Percentiles rank a stretch among this genome's conserved stretches.
Evolutionary conservation across 345 rosid genomes (phyloP).

Genomic region (Orychophragmus violaceus): DNA sequence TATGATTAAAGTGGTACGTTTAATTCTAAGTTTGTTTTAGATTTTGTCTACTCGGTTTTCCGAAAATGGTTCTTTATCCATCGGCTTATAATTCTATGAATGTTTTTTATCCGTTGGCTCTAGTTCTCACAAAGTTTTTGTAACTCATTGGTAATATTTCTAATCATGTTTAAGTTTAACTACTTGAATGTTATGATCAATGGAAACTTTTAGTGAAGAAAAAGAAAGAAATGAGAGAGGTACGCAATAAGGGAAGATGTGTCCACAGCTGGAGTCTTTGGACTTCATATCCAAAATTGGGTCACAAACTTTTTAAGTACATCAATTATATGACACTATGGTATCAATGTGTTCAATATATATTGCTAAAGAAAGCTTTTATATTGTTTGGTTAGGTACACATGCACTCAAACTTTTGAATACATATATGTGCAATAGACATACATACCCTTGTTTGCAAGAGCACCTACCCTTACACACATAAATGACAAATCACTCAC

Average conservation of each 20-base stretch:
- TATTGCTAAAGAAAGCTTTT: background rate
- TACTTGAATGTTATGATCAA: too few relatives aligned
- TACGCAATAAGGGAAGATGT: background rate
- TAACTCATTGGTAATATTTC: too few relatives aligned
- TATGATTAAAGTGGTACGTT: too few relatives aligned
- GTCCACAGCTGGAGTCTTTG: constrained; percentile 18
- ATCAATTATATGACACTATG: background rate
- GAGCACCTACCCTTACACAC: constrained; percentile 19
- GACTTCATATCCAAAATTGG: constrained; percentile 21
- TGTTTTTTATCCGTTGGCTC: too few relatives aligned
- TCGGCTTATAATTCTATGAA: too few relatives aligned
- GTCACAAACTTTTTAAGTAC: constrained; percentile 18
- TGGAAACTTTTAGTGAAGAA: too few relatives aligned
- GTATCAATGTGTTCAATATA: background rate
- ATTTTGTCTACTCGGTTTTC: too few relatives aligned
- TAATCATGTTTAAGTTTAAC: too few relatives aligned
- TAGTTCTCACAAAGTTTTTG: too few relatives aligned
- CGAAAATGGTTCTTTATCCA: too few relatives aligned
- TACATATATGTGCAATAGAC: constrained; percentile 9
- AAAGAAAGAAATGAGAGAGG: background rate
- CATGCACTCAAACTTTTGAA: constrained; percentile 24
- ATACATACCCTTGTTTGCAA: constrained; percentile 18
- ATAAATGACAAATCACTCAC: constrained; percentile 15
- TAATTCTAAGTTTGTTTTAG: too few relatives aligned
- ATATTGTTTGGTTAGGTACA: constrained; percentile 17